These are phyloP conservation scores for Pholiota adiposa DNA, from an alignment of 1,284 basidiomycete genomes.

Conservation along the genomic window DNA sequence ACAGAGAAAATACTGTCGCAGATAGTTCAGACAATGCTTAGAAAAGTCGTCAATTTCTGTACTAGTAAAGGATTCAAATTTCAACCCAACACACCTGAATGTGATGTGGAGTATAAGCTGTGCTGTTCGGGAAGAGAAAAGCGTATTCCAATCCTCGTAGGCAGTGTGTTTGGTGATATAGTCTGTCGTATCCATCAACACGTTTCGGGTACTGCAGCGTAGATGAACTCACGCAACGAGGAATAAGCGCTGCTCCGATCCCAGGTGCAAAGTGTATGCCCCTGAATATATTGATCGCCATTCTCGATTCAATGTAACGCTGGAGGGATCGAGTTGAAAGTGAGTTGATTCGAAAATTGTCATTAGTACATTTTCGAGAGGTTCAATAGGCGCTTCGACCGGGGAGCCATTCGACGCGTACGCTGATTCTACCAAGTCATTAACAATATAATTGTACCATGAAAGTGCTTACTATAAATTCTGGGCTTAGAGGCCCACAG, in stretches of 20 bases:
- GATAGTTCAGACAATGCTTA: constrained; percentile 14
- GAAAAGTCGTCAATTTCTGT: no score
- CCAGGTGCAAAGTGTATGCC: constrained; percentile 9
- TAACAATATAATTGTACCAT: no score
- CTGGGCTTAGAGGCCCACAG: not conserved
- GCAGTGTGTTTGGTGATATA: constrained; percentile 12
- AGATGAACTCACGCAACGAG: constrained; percentile 5
- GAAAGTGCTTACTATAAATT: not conserved
- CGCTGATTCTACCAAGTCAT: no score
- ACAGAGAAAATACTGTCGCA: constrained; percentile 11
- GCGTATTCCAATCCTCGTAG: constrained; percentile 11
- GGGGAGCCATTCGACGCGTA: constrained; percentile 1
- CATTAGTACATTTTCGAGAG: constrained; percentile 8
- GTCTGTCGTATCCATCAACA: not conserved
- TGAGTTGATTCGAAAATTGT: constrained; percentile 10
- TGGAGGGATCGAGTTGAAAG: constrained; percentile 10
- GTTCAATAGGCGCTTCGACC: constrained; percentile 8
- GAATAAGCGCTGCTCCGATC: constrained; percentile 6
- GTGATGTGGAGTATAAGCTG: constrained; percentile 4
- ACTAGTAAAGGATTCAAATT: no score
- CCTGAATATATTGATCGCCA: constrained; percentile 14
- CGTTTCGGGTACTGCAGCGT: no score
- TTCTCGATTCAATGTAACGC: constrained; percentile 4
- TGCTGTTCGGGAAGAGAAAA: constrained; percentile 8
- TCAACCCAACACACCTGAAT: constrained; percentile 6